These are phyloP conservation scores for Przewalskia tangutica DNA, from an alignment of 257 asterid species.

Conservation along the genomic window DNA sequence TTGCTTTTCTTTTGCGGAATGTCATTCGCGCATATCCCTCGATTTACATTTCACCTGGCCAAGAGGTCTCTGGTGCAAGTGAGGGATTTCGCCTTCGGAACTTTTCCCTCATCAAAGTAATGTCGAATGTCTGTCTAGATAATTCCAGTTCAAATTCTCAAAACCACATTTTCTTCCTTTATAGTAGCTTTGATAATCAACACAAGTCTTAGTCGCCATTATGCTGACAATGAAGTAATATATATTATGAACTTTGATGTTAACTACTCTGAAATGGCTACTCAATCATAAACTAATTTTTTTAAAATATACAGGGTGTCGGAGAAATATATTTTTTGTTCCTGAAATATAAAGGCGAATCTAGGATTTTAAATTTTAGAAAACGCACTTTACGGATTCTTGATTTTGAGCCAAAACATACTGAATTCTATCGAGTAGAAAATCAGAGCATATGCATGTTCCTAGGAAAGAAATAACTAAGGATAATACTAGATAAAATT, in stretches of 20 bases:
- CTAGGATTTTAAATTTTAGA: no score
- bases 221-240: neutral
- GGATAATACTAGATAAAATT: neutral
- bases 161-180: neutral
- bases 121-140: slow-evolving; percentile 8
- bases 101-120: no score
- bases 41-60: no score
- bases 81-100: no score
- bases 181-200: neutral
- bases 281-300: neutral
- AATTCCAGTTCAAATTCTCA: neutral
- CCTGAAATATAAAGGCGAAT: no score
- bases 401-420: no score
- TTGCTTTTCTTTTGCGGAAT: no score
- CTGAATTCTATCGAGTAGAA: no score
- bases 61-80: no score
- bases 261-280: neutral
- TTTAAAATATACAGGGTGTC: neutral
- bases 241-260: neutral
- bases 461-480: neutral
- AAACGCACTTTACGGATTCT: no score
- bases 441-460: no score
- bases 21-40: no score
- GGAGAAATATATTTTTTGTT: neutral
- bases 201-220: neutral